Percentiles rank a stretch among this genome's conserved stretches.
Conservation (phyloP, 352 stramenopile genomes). For the Globisporangium takayamanum region DNA sequence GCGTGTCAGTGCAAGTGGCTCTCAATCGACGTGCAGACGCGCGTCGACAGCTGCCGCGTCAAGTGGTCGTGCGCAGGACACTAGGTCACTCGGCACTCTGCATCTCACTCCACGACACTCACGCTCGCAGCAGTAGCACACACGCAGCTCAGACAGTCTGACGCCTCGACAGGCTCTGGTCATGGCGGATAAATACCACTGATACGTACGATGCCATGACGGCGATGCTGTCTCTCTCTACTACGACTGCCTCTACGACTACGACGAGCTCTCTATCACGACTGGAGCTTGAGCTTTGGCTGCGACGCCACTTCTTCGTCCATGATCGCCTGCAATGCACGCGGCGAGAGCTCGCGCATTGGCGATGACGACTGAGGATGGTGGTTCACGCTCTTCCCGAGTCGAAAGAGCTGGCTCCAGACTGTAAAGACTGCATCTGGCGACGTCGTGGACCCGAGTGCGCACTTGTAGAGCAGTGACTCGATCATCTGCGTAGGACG, state of each 20-base stretch:
- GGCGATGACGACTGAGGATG: not conserved
- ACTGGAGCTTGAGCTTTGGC: constrained; percentile 39
- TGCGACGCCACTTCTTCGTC: constrained; percentile 47
- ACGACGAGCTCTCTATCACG: not conserved
- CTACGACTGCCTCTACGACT: not conserved
- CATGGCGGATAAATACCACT: constrained; percentile 9
- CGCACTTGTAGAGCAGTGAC: constrained; percentile 50
- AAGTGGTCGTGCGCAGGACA: constrained; percentile 74
- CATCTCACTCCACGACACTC: not conserved
- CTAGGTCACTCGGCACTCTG: constrained; percentile 11
- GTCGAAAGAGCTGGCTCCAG: constrained; percentile 52
- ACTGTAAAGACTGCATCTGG: constrained; percentile 51
- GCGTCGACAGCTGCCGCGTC: constrained; percentile 42
- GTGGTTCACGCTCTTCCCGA: constrained; percentile 21
- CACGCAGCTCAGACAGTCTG: not conserved
- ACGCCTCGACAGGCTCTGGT: not conserved
- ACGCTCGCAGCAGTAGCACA: not conserved
- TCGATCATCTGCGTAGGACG: constrained; percentile 49
- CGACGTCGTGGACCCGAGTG: constrained; percentile 36
- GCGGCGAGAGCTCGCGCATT: constrained; percentile 10
- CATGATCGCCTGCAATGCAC: constrained; percentile 30
- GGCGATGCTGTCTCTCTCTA: not conserved
- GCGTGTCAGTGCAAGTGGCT: constrained; percentile 82
- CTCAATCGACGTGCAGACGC: constrained; percentile 43
- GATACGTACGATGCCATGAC: not conserved